Percentiles rank a stretch among this genome's conserved stretches.
Evolutionary conservation across 306 rosid genomes (phyloP).

Genomic region (Dalbergia cochinchinensis): DNA sequence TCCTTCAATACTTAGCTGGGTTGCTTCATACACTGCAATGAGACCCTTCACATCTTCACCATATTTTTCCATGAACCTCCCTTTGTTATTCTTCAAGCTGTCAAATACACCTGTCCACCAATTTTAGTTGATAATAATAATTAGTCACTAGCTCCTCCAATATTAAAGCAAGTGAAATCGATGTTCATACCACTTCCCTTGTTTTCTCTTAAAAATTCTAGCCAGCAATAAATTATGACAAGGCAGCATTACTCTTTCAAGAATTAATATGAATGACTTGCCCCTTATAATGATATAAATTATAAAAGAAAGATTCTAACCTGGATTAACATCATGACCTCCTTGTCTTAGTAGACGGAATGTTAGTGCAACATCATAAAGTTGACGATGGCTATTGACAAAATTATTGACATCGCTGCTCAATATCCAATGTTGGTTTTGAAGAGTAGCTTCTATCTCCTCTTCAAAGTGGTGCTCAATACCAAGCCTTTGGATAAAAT

Average conservation of each 20-base stretch:
- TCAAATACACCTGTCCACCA: slow-evolving; percentile 47
- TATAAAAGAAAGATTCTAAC: background rate
- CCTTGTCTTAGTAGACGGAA: slow-evolving; percentile 42
- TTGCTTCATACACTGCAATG: slow-evolving; percentile 54
- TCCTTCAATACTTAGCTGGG: slow-evolving; percentile 48
- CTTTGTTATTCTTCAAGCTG: slow-evolving; percentile 25
- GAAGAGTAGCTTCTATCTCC: slow-evolving; percentile 43
- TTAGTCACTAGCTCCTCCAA: no score
- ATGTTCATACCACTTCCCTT: no score
- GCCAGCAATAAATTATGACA: no score
- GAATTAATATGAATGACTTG: no score
- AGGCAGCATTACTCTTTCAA: no score
- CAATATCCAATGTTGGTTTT: slow-evolving; percentile 23
- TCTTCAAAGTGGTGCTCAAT: slow-evolving; percentile 53
- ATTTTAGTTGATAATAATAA: background rate
- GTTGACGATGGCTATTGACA: slow-evolving; percentile 20
- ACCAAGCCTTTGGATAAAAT: slow-evolving; percentile 53
- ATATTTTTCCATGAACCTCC: slow-evolving; percentile 5
- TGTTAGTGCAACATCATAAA: slow-evolving; percentile 21
- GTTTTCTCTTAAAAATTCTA: no score
- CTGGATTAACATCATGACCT: slow-evolving; percentile 44
- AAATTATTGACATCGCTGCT: background rate
- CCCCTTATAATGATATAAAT: no score
- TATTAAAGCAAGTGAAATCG: no score
- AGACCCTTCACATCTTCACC: slow-evolving; percentile 50